Evolutionary conservation across 176 grass and related monocot species (phyloP), one percentile per base, ranked within the genome.

Genomic region (Coix lacrymajobi): DNA sequence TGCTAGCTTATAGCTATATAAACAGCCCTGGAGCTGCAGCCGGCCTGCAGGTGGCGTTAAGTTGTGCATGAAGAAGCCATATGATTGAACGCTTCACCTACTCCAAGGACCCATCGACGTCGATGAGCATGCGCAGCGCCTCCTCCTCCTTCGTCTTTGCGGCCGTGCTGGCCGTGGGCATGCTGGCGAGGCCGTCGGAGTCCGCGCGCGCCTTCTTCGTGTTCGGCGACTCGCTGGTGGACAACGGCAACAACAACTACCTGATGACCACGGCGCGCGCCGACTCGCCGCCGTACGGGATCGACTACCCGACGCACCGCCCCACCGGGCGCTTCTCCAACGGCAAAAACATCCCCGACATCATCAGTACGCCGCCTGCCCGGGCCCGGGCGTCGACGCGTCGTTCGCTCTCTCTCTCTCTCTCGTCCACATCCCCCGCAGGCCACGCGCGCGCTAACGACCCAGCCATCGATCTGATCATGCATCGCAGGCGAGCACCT

Each of bases 211-310:
- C 96, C 46, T 95, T 98, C 92, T 95, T 85, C 76, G 84, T 98
- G 24, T 98, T 98, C 81, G 96, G 96, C 52, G 96, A 98, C 84
- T 98, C 96, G 70, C 87, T 98, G 57, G 96, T 95, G 62, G 96
- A 98, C 82, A 98, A 85, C 71, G 92, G 96, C 89, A 98, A 98
- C 82, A 98, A 98, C 88, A 98, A 98, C 85, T 98, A 90, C 82
- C 81, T 98, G 7, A 43, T 84, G 76, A 98, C 92, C 4, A 76
- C 79, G 12, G 96, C 96, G 14, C 92, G 96, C 37, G 96, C 96
- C 25, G 92, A 98, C 56, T 12, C 85, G 38, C 91, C 85, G 75
- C 96, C 96, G 12, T 98, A 98, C 76, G 96, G 96, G 58, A 93
- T 98, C 73, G 96, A 98, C 85, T 88, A 85, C 73, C 96, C 96